Base-by-base conservation (phyloP, 257 asterid species). In the Henckelia pumila region DNA sequence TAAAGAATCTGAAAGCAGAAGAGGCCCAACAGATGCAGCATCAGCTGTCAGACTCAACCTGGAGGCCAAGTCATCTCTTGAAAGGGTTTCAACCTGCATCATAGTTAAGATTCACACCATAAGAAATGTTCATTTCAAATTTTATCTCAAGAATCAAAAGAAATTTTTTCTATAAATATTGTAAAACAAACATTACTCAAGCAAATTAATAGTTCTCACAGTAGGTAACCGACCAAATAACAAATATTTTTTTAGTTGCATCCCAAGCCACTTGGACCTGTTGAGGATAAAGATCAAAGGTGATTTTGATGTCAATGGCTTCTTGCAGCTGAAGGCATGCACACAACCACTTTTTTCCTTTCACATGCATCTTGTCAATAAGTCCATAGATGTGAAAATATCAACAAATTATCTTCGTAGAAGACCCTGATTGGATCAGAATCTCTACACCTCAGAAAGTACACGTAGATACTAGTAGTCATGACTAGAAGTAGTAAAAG, bases 51-150 rank as follows among this genome's bases (percentile, higher is more conserved):
- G 79, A 67, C 96, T 91, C 82, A 94, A 77, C 71, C 99, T 86
- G 70, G 99, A 87, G 17, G 96, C 96, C 83, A 94, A 77, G 82
- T 94, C 96, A 59, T 94, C 99, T 80, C 78, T 88, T 7, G 91
- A 80, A 61, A 94, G 92, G 28, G 87, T 81, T 76, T 94, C 99
- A 60, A 91, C 95, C 99, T 94, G 89, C 81, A 76, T 35, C 52
- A 68, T 23, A 70, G 73, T 71, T 24, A 16, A 57, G 19, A 50
- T 57, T 70, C 59, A 59, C 70, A 60, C 17, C 69, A 66, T 58
- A 62, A 61, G 59, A 68, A 29, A 40, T 55, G 73, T 23, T 47
- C 67, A 53, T 52, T 21, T 67, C 11, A 59, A 67, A 17, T 67
- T 32, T 21, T 47, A 47, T 47, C 20, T 1, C 5, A 14, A 47